phyloP scores from a whole-genome alignment of 257 asterid species.

The Nicotiana tomentosiformis region DNA sequence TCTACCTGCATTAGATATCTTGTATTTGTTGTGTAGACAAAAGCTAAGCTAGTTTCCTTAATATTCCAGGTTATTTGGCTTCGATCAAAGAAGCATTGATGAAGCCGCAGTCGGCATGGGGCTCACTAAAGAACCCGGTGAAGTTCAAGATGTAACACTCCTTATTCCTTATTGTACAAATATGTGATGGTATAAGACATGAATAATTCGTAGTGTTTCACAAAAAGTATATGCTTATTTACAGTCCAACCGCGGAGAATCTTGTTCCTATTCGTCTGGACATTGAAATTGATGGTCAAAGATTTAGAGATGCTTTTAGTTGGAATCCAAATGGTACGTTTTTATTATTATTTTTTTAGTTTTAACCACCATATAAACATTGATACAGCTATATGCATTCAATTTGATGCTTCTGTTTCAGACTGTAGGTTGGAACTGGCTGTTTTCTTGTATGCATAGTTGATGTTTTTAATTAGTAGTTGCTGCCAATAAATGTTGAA shows the following conservation, averaged over 20 bases:
- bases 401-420: not conserved
- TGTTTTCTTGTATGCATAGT: not conserved
- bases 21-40: not conserved
- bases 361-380: not conserved
- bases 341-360: not conserved
- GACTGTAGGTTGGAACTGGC: not conserved
- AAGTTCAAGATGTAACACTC: conserved; percentile 62
- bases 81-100: conserved; percentile 18
- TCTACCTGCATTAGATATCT: not conserved
- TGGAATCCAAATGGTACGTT: conserved; percentile 87
- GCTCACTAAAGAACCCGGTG: conserved; percentile 67
- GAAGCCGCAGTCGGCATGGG: conserved; percentile 69
- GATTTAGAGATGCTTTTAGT: conserved; percentile 72
- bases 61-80: not conserved
- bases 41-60: not conserved
- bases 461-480: not conserved
- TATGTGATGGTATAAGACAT: not conserved
- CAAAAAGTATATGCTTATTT: not conserved
- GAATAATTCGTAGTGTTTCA: not conserved
- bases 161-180: not conserved
- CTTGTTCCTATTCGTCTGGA: conserved; percentile 86
- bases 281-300: conserved; percentile 84
- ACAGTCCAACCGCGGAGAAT: conserved; percentile 89
- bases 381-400: not conserved
- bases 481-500: not conserved